Evolutionary conservation across 2,329 filamentous ascomycete genomes (phyloP).

Genomic region (Sporothrix pseudoabietina): DNA sequence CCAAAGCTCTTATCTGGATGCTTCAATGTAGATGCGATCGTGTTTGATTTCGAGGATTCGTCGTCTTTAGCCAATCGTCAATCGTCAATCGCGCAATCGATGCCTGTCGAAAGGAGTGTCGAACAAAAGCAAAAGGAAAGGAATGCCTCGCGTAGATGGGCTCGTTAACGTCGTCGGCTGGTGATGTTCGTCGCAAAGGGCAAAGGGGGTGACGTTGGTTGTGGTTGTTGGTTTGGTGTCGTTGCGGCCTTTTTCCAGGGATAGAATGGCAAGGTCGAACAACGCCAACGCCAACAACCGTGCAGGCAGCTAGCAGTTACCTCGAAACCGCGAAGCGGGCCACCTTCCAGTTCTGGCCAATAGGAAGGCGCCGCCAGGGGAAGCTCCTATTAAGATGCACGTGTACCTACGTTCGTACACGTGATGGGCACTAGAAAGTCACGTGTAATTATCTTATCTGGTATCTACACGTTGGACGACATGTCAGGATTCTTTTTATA

Average conservation of each 20-base stretch:
- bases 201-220: background rate
- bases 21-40: background rate
- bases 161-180: background rate
- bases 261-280: background rate
- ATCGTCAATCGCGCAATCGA: background rate
- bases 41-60: background rate
- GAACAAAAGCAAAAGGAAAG: background rate
- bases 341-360: background rate
- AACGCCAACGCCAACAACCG: background rate
- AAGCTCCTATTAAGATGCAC: background rate
- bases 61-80: background rate
- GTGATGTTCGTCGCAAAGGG: background rate
- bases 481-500: background rate
- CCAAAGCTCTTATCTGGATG: conserved; percentile 5
- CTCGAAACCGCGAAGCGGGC: conserved; percentile 11
- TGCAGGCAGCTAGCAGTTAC: conserved; percentile 15
- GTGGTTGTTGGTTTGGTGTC: background rate
- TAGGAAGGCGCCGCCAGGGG: background rate
- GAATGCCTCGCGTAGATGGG: background rate
- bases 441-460: background rate
- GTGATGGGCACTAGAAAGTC: background rate
- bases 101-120: conserved; percentile 8
- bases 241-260: conserved; percentile 22
- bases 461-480: background rate
- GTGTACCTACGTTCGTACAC: background rate